A percentile compares a stretch with the other conserved stretches of the same genome.
Conservation (phyloP, 768 basidiomycete genomes). For the Termitomyces sp. region DNA sequence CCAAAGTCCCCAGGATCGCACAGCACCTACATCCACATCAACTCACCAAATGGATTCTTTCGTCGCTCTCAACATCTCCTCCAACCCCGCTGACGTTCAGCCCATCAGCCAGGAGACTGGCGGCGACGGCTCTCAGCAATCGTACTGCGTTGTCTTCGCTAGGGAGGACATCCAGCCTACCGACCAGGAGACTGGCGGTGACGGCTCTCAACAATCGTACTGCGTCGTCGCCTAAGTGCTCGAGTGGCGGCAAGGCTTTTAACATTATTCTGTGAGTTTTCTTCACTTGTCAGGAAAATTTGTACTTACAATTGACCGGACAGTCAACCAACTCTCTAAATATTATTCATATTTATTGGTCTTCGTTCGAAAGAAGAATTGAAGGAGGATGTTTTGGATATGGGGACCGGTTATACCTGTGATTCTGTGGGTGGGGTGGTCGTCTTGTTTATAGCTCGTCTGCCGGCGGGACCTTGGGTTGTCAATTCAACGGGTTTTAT, state of each 20-base stretch:
- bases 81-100: neutral
- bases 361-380: neutral
- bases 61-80: neutral
- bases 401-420: no score
- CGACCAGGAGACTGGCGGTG: neutral
- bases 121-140: neutral
- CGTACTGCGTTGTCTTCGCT: neutral
- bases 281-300: neutral
- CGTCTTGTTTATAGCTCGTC: neutral
- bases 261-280: neutral
- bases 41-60: conserved; percentile 3
- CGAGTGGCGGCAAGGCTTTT: neutral
- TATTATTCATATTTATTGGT: neutral
- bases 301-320: neutral
- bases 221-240: neutral
- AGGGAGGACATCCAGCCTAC: neutral
- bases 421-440: neutral
- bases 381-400: neutral
- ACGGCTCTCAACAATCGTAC: neutral
- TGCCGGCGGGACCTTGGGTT: neutral
- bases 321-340: neutral
- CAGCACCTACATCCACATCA: neutral
- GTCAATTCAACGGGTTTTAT: no score
- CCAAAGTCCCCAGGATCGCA: neutral
- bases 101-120: neutral